Evolutionary conservation across 495 filamentous ascomycete genomes (phyloP).

Genomic region (Aspergillus saccharolyticus): DNA sequence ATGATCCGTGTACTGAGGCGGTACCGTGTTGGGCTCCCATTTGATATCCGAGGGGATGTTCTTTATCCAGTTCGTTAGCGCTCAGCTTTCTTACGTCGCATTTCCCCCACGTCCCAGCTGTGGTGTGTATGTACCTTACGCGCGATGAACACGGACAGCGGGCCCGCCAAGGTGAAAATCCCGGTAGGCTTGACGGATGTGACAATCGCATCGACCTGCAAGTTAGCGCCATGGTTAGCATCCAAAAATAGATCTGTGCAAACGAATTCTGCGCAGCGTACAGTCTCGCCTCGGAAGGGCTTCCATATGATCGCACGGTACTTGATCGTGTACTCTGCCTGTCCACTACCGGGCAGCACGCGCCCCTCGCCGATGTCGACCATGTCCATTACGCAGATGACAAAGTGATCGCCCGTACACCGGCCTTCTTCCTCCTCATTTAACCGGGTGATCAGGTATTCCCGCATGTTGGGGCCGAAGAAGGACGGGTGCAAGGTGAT

Average conservation of each 20-base stretch:
- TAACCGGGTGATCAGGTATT: slow-evolving; percentile 79
- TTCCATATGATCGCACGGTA: slow-evolving; percentile 97
- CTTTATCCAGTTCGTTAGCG: slow-evolving; percentile 43
- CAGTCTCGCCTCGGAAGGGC: slow-evolving; percentile 94
- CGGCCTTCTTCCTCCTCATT: slow-evolving; percentile 90
- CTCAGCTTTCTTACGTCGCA: neutral
- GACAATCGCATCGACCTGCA: slow-evolving; percentile 84
- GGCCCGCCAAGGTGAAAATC: slow-evolving; percentile 88
- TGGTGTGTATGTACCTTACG: slow-evolving; percentile 69
- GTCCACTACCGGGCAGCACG: slow-evolving; percentile 81
- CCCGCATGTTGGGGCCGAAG: slow-evolving; percentile 85
- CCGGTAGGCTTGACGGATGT: slow-evolving; percentile 84
- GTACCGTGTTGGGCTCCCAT: slow-evolving; percentile 85
- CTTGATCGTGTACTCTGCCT: slow-evolving; percentile 89
- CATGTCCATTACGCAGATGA: slow-evolving; percentile 93
- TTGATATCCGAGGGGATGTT: slow-evolving; percentile 89
- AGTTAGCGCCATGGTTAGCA: slow-evolving; percentile 1
- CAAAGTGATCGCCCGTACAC: slow-evolving; percentile 87
- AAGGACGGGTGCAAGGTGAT: slow-evolving; percentile 95
- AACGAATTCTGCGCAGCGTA: slow-evolving; percentile 42
- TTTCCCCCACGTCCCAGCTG: neutral
- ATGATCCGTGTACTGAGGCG: slow-evolving; percentile 78
- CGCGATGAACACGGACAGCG: slow-evolving; percentile 83
- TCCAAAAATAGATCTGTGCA: too few species aligned
- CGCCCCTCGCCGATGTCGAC: slow-evolving; percentile 87